Evolutionary conservation across 345 rosid genomes (phyloP).

Genomic region (Eucalyptus tenuipes): DNA sequence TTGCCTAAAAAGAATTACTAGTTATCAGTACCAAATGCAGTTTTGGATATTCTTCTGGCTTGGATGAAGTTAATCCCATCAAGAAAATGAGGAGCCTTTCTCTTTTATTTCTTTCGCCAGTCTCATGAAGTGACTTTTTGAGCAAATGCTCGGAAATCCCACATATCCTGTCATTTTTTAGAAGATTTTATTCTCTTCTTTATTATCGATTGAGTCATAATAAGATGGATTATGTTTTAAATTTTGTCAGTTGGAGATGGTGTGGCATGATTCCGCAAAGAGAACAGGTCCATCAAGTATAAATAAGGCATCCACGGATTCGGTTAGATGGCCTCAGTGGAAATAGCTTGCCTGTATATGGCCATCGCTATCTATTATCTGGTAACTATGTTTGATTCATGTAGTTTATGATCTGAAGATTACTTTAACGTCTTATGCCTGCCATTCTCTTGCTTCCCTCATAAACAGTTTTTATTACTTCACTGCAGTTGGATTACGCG

Average conservation of each 20-base stretch:
- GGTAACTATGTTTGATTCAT: neutral
- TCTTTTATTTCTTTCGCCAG: neutral
- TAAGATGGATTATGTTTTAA: neutral
- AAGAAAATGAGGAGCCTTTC: neutral
- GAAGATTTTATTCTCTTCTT: neutral
- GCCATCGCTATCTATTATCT: neutral
- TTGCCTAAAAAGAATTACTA: neutral
- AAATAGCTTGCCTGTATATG: constrained; percentile 12
- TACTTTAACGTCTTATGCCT: neutral
- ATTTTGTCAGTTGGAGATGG: constrained; percentile 64
- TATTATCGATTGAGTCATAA: neutral
- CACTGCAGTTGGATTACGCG: neutral
- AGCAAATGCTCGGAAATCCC: neutral
- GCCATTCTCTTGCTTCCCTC: neutral
- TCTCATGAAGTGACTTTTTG: neutral
- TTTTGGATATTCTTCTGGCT: neutral
- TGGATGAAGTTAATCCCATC: neutral
- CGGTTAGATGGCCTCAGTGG: constrained; percentile 68
- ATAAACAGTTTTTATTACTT: neutral
- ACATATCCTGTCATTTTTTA: neutral
- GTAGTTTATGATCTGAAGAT: neutral
- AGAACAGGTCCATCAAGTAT: constrained; percentile 37
- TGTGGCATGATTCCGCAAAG: constrained; percentile 63
- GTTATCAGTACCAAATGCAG: neutral
- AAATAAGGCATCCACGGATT: constrained; percentile 38